A percentile compares a stretch with the other conserved stretches of the same genome.
Conservation (phyloP, 371 early-diverging fungal species). For the Lichtheimia hyalospora region DNA sequence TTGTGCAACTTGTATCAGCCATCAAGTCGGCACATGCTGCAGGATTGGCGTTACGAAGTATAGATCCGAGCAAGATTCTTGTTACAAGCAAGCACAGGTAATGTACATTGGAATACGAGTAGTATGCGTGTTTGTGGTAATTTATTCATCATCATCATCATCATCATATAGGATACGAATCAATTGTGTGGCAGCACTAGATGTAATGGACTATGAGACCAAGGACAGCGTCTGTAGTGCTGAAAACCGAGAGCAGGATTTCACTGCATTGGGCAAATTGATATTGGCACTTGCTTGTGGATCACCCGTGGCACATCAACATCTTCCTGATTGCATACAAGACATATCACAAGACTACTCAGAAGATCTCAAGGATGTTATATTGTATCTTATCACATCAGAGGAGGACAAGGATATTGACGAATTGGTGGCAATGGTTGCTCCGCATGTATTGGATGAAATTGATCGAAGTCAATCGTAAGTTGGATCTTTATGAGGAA, state of each 20-base stretch:
- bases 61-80: slow-evolving; percentile 82
- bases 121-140: too few species aligned
- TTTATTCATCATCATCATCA: background rate
- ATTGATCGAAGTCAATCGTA: slow-evolving; percentile 57
- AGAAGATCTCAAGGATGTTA: slow-evolving; percentile 75
- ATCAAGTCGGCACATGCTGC: slow-evolving; percentile 80
- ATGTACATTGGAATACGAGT: too few species aligned
- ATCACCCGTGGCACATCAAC: slow-evolving; percentile 61
- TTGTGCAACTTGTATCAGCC: slow-evolving; percentile 84
- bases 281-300: slow-evolving; percentile 80
- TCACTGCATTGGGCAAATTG: slow-evolving; percentile 83
- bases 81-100: slow-evolving; percentile 83
- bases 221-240: slow-evolving; percentile 35
- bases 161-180: slow-evolving; percentile 74
- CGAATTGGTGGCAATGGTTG: slow-evolving; percentile 81
- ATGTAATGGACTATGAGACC: slow-evolving; percentile 77
- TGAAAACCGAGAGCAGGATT: slow-evolving; percentile 57
- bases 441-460: slow-evolving; percentile 75
- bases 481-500: slow-evolving; percentile 19
- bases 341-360: slow-evolving; percentile 74
- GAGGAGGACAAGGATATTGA: slow-evolving; percentile 74
- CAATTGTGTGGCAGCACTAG: slow-evolving; percentile 82
- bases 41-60: slow-evolving; percentile 74
- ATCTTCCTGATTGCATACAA: slow-evolving; percentile 74
- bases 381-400: slow-evolving; percentile 78